A percentile compares a stretch with the other conserved stretches of the same genome.
Evolutionary conservation across 164 flowering plant genomes (phyloP).

Genomic region (Nymphaea colorata): DNA sequence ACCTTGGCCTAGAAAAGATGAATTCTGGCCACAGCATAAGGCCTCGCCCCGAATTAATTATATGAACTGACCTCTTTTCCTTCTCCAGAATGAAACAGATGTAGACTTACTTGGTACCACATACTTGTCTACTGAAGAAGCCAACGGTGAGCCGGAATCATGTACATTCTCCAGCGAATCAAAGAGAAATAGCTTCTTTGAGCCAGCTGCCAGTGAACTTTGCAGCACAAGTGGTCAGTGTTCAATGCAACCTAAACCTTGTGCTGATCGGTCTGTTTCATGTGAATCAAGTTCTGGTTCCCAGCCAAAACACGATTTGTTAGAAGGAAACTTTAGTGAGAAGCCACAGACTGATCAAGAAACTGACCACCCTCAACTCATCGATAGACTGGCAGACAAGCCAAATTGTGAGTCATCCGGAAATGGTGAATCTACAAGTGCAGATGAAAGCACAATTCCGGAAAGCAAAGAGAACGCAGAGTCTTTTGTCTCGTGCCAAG

Average conservation of each 20-base stretch:
- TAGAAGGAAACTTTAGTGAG: conserved; percentile 22
- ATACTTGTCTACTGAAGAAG: conserved; percentile 14
- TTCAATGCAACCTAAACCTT: conserved; percentile 12
- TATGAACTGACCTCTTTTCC: too few relatives aligned
- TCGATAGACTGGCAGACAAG: conserved; percentile 5
- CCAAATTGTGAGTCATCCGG: conserved; percentile 12
- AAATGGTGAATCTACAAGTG: conserved; percentile 4
- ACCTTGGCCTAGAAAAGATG: too few relatives aligned
- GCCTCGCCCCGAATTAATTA: too few relatives aligned
- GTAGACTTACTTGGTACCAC: too few relatives aligned
- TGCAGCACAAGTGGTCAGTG: neutral
- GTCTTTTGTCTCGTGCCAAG: conserved; percentile 10
- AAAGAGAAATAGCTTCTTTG: conserved; percentile 10
- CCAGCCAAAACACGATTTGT: conserved; percentile 11
- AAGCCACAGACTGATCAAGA: neutral
- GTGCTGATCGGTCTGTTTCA: conserved; percentile 12
- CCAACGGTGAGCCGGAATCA: conserved; percentile 11
- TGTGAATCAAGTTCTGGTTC: conserved; percentile 15
- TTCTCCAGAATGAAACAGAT: too few relatives aligned
- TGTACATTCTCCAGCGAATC: conserved; percentile 14
- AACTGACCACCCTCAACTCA: conserved; percentile 2
- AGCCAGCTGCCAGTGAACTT: conserved; percentile 13
- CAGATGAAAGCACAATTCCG: neutral
- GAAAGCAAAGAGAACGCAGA: conserved; percentile 16
- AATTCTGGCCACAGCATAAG: too few relatives aligned